A percentile compares a stretch with the other conserved stretches of the same genome.
These are phyloP conservation scores for Pterula multifida DNA, from an alignment of 1,284 basidiomycete species.

Conservation along the genomic window DNA sequence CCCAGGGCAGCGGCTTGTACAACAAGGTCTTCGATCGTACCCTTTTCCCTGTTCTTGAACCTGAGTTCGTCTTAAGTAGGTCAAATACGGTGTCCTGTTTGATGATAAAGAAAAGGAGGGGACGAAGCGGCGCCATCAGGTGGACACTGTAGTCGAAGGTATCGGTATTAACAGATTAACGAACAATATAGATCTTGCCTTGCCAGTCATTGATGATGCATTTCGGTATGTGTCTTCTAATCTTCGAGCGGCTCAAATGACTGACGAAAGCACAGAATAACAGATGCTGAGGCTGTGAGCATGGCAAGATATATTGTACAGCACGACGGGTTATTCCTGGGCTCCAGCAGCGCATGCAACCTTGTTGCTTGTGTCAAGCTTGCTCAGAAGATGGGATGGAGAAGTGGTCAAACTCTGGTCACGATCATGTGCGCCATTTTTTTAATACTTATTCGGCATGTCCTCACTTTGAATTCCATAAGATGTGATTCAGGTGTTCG, in stretches of 20 bases:
- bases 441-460: conserved; percentile 3
- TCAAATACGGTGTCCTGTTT: conserved; percentile 92
- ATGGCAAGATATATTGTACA: conserved; percentile 87
- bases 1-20: conserved; percentile 89
- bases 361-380: conserved; percentile 81
- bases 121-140: conserved; percentile 86
- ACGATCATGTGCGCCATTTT: conserved; percentile 61
- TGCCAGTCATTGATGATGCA: conserved; percentile 78
- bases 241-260: conserved; percentile 2
- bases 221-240: conserved; percentile 45
- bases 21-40: conserved; percentile 58
- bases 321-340: conserved; percentile 89
- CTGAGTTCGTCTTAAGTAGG: conserved; percentile 28
- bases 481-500: conserved; percentile 79
- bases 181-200: conserved; percentile 73
- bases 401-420: conserved; percentile 56
- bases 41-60: conserved; percentile 2
- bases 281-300: conserved; percentile 81
- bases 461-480: conserved; percentile 3
- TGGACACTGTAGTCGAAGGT: conserved; percentile 85
- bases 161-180: conserved; percentile 86
- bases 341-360: conserved; percentile 95
- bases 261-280: conserved; percentile 42
- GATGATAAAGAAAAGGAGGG: conserved; percentile 88
- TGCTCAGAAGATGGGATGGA: conserved; percentile 60